A percentile compares a stretch with the other conserved stretches of the same genome.
Evolutionary conservation across 768 basidiomycete species (phyloP).

Genomic region (Gyrodon lividus): DNA sequence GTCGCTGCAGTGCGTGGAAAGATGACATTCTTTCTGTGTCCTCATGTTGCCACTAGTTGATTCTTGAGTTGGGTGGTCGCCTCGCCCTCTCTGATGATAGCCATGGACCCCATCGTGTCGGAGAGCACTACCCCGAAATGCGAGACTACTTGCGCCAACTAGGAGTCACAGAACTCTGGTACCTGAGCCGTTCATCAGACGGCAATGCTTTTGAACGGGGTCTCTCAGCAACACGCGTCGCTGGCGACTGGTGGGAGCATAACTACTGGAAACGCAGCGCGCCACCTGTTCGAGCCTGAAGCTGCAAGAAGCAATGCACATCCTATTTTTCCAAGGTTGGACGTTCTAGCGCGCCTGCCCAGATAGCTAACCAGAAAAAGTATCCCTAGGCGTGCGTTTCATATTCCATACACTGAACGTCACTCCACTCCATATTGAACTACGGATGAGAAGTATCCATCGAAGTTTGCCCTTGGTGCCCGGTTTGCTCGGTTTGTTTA

Average conservation of each 20-base stretch:
- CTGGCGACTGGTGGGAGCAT: slow-evolving; percentile 58
- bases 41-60: slow-evolving; percentile 49
- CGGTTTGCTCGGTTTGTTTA: slow-evolving; percentile 2
- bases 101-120: slow-evolving; percentile 86
- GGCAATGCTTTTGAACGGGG: slow-evolving; percentile 29
- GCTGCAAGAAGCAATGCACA: slow-evolving; percentile 8
- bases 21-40: slow-evolving; percentile 15
- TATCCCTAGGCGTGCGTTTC: slow-evolving; percentile 12
- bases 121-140: slow-evolving; percentile 75
- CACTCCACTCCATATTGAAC: neutral
- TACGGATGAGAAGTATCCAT: slow-evolving; percentile 3
- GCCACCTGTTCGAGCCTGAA: slow-evolving; percentile 15
- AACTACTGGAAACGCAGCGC: slow-evolving; percentile 49
- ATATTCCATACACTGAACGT: slow-evolving; percentile 18
- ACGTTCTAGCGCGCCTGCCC: slow-evolving; percentile 16
- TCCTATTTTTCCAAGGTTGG: slow-evolving; percentile 22
- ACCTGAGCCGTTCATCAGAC: slow-evolving; percentile 42
- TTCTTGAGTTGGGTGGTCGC: slow-evolving; percentile 65
- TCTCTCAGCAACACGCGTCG: slow-evolving; percentile 43
- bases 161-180: slow-evolving; percentile 68
- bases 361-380: slow-evolving; percentile 12
- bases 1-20: slow-evolving; percentile 60
- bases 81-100: slow-evolving; percentile 94
- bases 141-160: slow-evolving; percentile 60
- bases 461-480: slow-evolving; percentile 2